Evolutionary conservation across 495 filamentous ascomycete species (phyloP).

Genomic region (Rusavskia elegans): DNA sequence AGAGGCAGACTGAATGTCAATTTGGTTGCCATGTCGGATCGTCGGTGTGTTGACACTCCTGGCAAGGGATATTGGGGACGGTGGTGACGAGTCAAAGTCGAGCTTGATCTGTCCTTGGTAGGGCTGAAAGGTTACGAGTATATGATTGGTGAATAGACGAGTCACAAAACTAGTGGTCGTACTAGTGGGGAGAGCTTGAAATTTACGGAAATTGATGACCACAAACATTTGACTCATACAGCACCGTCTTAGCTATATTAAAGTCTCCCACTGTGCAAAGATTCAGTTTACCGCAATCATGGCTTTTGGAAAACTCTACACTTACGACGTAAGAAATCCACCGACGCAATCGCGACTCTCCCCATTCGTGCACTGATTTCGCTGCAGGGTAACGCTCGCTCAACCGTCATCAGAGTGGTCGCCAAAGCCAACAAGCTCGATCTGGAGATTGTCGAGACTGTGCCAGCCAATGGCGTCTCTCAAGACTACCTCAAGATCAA

Average conservation of each 20-base stretch:
- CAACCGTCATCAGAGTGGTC: constrained; percentile 71
- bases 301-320: constrained; percentile 95
- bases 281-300: constrained; percentile 28
- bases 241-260: no score
- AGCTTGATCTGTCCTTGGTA: no score
- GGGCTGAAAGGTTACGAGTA: no score
- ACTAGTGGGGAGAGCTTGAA: no score
- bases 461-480: constrained; percentile 38
- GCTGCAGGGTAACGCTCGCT: constrained; percentile 69
- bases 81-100: no score
- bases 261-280: not conserved
- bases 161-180: no score
- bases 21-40: constrained; percentile 5
- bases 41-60: no score
- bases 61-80: no score
- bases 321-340: constrained; percentile 48
- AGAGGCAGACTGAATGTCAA: not conserved
- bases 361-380: no score
- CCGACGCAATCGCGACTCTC: not conserved
- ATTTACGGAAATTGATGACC: no score
- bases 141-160: no score
- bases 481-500: constrained; percentile 72
- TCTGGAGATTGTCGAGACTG: constrained; percentile 61
- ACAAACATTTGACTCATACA: no score
- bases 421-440: constrained; percentile 93